These are phyloP conservation scores for Alternaria conjuncta DNA, from an alignment of 2,329 filamentous ascomycete genomes.

Conservation along the genomic window DNA sequence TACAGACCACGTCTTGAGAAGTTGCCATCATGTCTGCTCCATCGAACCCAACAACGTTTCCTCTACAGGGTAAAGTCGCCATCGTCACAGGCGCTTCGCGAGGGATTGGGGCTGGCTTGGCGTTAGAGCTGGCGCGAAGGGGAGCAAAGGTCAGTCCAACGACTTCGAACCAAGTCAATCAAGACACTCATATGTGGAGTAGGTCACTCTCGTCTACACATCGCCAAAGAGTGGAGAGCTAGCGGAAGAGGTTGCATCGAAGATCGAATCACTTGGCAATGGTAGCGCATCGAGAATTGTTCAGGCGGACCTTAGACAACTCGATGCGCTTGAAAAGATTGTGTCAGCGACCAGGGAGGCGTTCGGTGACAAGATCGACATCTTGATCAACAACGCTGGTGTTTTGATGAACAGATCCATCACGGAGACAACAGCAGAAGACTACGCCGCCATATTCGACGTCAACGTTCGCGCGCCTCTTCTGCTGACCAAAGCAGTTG, in stretches of 20 bases:
- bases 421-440: conserved; percentile 50
- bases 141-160: conserved; percentile 50
- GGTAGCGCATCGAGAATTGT: conserved; percentile 47
- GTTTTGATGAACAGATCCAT: conserved; percentile 35
- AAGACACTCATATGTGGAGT: conserved; percentile 8
- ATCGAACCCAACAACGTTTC: conserved; percentile 8
- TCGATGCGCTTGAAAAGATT: conserved; percentile 46
- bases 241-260: conserved; percentile 42
- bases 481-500: conserved; percentile 60
- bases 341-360: conserved; percentile 44
- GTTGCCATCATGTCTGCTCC: conserved; percentile 19
- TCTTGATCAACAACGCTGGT: conserved; percentile 54
- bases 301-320: conserved; percentile 49
- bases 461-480: conserved; percentile 64
- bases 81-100: conserved; percentile 60
- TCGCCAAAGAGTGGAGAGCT: conserved; percentile 47
- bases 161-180: neutral
- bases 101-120: conserved; percentile 58
- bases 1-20: neutral
- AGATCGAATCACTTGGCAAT: conserved; percentile 46
- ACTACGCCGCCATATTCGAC: conserved; percentile 63
- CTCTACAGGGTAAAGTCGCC: conserved; percentile 48
- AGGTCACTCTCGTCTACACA: conserved; percentile 55
- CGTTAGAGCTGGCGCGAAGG: conserved; percentile 55
- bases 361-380: conserved; percentile 52